Base-by-base conservation (phyloP, 1,284 basidiomycete genomes). In the Trichosporon sp. region DNA sequence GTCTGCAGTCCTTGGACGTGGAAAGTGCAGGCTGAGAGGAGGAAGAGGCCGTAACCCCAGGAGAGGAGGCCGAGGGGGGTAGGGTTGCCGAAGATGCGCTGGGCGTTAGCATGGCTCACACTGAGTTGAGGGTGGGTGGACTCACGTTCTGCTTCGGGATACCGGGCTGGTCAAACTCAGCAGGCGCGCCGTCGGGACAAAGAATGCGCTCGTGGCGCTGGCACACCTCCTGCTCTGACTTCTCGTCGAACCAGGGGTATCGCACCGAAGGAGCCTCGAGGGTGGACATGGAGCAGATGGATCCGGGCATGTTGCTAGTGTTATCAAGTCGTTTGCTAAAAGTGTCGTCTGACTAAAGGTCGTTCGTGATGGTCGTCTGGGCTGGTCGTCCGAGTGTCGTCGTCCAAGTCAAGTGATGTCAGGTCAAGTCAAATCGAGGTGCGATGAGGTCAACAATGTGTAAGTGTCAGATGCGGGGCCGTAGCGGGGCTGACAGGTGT, bases 191-290 rank as follows among this genome's bases (percentile, higher is more conserved):
- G 32, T 54, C 31, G n/a, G 66, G 66, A 4, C 32, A 37, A 31
- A 67, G 37, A 48, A 67, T 67, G 66, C 66, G 66, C 66, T 67
- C 66, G 37, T 37, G 32, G 66, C 66, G 66, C 11, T 46, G 66
- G 59, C 31, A 12, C 19, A 63, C 12, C 3, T 63, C 59, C 10
- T 63, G 59, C 16, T 63, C 59, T 5, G 32, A 31, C 32, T 63
- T 63, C 32, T 63, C 59, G 59, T 35, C 59, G 51, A 54, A 54
- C 59, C 59, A 63, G 32, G 59, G 59, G 32, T 35, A 63, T 14
- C 59, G 59, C 10, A 63, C 32, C 31, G 59, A 63, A 32, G 59
- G 59, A 32, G 59, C 59, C 59, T 63, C 59, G 59, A 63, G 31
- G 3, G 59, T 63, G 32, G 19, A 26, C 12, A 63, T 32, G 31